phyloP scores from a whole-genome alignment of 805 yeast genomes.

The Cyberlindnera mrakii region DNA sequence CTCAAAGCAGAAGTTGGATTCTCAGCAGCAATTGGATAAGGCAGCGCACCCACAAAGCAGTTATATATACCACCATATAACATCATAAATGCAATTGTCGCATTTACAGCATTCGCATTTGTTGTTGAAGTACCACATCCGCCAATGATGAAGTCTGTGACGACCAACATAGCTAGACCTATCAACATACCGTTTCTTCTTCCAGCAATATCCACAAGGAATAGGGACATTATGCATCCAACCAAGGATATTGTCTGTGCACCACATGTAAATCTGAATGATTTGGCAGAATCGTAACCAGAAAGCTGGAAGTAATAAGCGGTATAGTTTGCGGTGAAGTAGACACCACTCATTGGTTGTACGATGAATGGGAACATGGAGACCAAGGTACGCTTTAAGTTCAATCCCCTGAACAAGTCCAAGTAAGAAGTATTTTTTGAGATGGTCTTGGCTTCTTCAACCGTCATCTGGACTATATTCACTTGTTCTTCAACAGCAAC shows the following conservation, averaged over 20 bases:
- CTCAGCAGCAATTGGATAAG: slow-evolving; percentile 31
- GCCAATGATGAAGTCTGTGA: slow-evolving; percentile 12
- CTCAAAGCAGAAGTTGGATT: slow-evolving; percentile 33
- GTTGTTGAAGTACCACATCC: slow-evolving; percentile 11
- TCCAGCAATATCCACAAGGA: slow-evolving; percentile 23
- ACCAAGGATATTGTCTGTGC: slow-evolving; percentile 25
- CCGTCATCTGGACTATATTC: slow-evolving; percentile 22
- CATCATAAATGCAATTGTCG: slow-evolving; percentile 24
- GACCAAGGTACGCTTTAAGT: slow-evolving; percentile 27
- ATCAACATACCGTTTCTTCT: slow-evolving; percentile 23
- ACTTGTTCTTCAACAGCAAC: slow-evolving; percentile 24
- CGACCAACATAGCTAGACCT: slow-evolving; percentile 22
- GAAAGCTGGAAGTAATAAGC: slow-evolving; percentile 43
- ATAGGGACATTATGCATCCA: slow-evolving; percentile 26
- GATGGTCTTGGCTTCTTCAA: slow-evolving; percentile 18
- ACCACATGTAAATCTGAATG: slow-evolving; percentile 32
- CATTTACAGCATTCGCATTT: slow-evolving; percentile 4
- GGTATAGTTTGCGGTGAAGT: slow-evolving; percentile 31
- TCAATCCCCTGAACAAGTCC: slow-evolving; percentile 37
- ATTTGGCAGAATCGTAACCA: slow-evolving; percentile 34
- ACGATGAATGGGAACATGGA: slow-evolving; percentile 31
- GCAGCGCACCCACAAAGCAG: slow-evolving; percentile 31
- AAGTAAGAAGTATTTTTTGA: slow-evolving; percentile 26
- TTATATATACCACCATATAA: slow-evolving; percentile 29
- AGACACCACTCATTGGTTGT: slow-evolving; percentile 35